These are phyloP conservation scores for Spathaspora arborariae DNA, from an alignment of 805 yeast species.

Conservation along the genomic window DNA sequence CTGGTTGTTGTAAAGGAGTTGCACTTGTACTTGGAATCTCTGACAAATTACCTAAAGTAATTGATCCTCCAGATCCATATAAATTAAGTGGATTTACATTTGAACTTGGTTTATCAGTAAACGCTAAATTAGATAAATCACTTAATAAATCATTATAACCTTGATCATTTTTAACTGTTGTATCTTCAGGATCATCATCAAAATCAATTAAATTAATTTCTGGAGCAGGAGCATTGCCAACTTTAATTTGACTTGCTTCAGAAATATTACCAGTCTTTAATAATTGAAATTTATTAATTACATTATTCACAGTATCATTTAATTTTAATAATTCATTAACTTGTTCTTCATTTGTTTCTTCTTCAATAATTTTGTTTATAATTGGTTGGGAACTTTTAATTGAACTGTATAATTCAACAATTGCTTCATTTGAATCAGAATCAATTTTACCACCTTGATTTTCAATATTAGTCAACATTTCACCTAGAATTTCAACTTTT, in stretches of 20 bases:
- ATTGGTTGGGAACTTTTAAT: conserved; percentile 84
- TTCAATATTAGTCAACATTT: conserved; percentile 64
- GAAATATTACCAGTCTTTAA: conserved; percentile 61
- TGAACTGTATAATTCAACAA: conserved; percentile 71
- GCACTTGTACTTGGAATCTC: conserved; percentile 6
- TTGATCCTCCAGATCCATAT: conserved; percentile 53
- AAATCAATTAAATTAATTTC: conserved; percentile 41
- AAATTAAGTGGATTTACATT: conserved; percentile 29
- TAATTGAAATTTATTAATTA: conserved; percentile 62
- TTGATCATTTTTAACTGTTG: conserved; percentile 27
- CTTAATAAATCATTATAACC: conserved; percentile 67
- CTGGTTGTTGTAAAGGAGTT: conserved; percentile 10
- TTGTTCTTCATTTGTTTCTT: conserved; percentile 62
- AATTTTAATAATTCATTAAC: conserved; percentile 62
- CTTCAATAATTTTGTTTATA: conserved; percentile 76
- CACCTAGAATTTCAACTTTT: conserved; percentile 82
- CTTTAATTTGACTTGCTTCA: conserved; percentile 48
- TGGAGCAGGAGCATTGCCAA: conserved; percentile 21
- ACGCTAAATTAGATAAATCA: conserved; percentile 62
- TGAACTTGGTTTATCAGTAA: conserved; percentile 31
- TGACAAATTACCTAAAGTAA: conserved; percentile 25
- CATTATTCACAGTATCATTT: conserved; percentile 70
- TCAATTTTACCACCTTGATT: conserved; percentile 34
- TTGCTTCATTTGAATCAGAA: conserved; percentile 56
- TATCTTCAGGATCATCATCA: conserved; percentile 38